Conservation (phyloP, 768 basidiomycete species). For the Mycena galopus region DNA sequence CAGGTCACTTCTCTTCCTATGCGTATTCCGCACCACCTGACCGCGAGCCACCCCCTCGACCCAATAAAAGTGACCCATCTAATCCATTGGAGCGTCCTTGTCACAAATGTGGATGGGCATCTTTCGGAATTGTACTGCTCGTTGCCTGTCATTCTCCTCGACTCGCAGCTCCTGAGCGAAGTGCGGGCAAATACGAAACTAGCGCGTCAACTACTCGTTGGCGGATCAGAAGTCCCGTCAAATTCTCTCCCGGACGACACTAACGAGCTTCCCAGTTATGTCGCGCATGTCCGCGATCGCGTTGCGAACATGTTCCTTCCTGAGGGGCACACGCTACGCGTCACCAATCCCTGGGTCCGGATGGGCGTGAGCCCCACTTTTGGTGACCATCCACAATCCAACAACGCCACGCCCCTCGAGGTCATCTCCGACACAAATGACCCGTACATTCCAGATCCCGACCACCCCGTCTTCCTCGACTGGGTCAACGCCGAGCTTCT, state of each 20-base stretch:
- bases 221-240: slow-evolving; percentile 40
- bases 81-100: slow-evolving; percentile 83
- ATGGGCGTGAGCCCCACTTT: slow-evolving; percentile 55
- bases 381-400: slow-evolving; percentile 28
- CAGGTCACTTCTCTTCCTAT: slow-evolving; percentile 70
- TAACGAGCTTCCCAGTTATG: slow-evolving; percentile 89
- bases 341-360: slow-evolving; percentile 73
- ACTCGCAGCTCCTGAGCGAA: slow-evolving; percentile 79
- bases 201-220: slow-evolving; percentile 81
- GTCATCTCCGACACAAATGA: slow-evolving; percentile 54
- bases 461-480: slow-evolving; percentile 66
- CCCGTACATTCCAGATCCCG: slow-evolving; percentile 61
- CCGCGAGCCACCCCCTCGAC: slow-evolving; percentile 81
- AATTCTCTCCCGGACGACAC: slow-evolving; percentile 67
- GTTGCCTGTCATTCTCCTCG: slow-evolving; percentile 87
- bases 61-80: slow-evolving; percentile 85
- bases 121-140: slow-evolving; percentile 94
- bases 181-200: slow-evolving; percentile 75
- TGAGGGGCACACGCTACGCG: slow-evolving; percentile 71
- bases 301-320: slow-evolving; percentile 84
- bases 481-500: slow-evolving; percentile 91
- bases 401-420: slow-evolving; percentile 55
- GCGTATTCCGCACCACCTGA: slow-evolving; percentile 68
- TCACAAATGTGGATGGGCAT: slow-evolving; percentile 91
- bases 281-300: slow-evolving; percentile 90